Evolutionary conservation across 805 yeast genomes (phyloP), one percentile per base, ranked within the genome.

Genomic region (Cyberlindnera suaveolens): DNA sequence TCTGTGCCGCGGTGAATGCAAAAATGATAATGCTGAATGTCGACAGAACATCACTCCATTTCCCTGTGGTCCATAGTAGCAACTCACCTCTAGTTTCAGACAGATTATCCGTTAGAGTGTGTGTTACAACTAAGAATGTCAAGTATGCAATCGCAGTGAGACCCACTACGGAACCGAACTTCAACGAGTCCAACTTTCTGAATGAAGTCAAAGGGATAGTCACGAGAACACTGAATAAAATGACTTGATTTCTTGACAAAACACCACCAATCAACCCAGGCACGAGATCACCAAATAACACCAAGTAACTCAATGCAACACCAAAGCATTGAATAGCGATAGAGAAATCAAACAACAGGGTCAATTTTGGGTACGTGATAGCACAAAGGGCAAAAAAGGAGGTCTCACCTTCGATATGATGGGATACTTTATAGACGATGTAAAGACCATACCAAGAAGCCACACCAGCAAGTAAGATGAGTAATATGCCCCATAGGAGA

Each of bases 1-100:
- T 85, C 65, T 85, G 91, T 46, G 84, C 84, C 40, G 93, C 88
- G 1, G 91, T 84, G 61, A 75, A 85, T 1, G 95, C 93, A 62
- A 85, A 82, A 13, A 85, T 81, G 31, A 85, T 74, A 43, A 85
- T 81, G 20, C 86, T 84, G 54, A 85, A 80, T 7, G 88, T 78
- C 19, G 83, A 72, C 45, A 82, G 64, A 7, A 77, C 58, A 1
- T 75, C 73, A 40, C 64, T 65, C 27, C 63, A 46, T 19, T 71
- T 68, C 33, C 73, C 68, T 2, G 76, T 70, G n/a, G 59, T 51
- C 45, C 67, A 53, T 57, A 70, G 60, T 27, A 67, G 63, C 7
- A 77, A 49, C 1, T 60, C 62, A 10, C 81, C 80, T 30, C 67
- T 56, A 61, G 73, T 50, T 38, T 62, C 58, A 59, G 63, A 23